A percentile compares a stretch with the other conserved stretches of the same genome.
These are phyloP conservation scores for Austroboletus eburneus DNA, from an alignment of 768 basidiomycete species.

Conservation along the genomic window DNA sequence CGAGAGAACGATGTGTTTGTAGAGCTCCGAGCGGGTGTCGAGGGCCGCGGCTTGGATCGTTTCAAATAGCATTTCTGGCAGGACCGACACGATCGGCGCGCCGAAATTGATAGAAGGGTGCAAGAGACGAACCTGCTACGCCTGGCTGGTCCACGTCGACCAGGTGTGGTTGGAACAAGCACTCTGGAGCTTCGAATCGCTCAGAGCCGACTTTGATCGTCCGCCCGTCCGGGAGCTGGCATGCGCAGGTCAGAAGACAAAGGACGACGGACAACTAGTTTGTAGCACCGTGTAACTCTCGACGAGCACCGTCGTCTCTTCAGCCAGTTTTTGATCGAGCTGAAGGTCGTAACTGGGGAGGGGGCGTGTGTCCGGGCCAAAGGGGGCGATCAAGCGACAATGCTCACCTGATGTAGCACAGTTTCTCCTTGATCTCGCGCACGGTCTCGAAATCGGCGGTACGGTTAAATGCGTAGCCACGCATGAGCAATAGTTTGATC, in stretches of 20 bases:
- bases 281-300: slow-evolving; percentile 87
- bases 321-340: slow-evolving; percentile 85
- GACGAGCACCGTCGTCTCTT: slow-evolving; percentile 94
- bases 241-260: slow-evolving; percentile 5
- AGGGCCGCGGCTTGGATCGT: slow-evolving; percentile 91
- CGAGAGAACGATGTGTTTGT: slow-evolving; percentile 97
- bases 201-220: slow-evolving; percentile 97
- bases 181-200: slow-evolving; percentile 98
- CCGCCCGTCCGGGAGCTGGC: slow-evolving; percentile 89
- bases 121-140: slow-evolving; percentile 67
- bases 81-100: not conserved
- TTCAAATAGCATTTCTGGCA: slow-evolving; percentile 88
- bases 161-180: slow-evolving; percentile 99
- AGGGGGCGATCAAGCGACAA: not conserved
- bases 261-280: not conserved
- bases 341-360: slow-evolving; percentile 89
- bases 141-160: slow-evolving; percentile 97
- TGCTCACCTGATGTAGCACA: slow-evolving; percentile 91
- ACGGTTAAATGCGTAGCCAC: slow-evolving; percentile 99
- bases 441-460: slow-evolving; percentile 99
- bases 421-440: slow-evolving; percentile 96
- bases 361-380: slow-evolving; percentile 1
- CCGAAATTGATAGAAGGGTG: not conserved
- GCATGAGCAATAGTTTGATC: slow-evolving; percentile 98
- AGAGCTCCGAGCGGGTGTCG: slow-evolving; percentile 85